Evolutionary conservation across 495 filamentous ascomycete species (phyloP).

Genomic region (Trichodelitschia bisporula): DNA sequence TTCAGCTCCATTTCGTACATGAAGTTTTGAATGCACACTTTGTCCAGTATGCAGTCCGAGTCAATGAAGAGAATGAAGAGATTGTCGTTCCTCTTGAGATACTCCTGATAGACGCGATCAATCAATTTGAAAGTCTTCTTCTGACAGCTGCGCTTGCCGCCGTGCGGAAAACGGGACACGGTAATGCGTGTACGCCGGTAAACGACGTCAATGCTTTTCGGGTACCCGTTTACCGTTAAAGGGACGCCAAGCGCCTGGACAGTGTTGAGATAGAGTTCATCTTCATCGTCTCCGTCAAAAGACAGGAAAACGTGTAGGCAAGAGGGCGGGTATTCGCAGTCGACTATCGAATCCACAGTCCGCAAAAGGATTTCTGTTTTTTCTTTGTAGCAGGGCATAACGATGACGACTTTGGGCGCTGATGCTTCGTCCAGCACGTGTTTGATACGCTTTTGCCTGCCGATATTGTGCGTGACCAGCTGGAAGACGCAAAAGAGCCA

Average conservation of each 20-base stretch:
- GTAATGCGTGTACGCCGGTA: constrained; percentile 71
- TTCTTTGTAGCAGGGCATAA: constrained; percentile 97
- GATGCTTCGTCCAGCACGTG: constrained; percentile 58
- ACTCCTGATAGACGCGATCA: constrained; percentile 77
- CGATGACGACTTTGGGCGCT: constrained; percentile 85
- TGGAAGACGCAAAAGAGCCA: constrained; percentile 89
- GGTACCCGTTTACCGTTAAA: constrained; percentile 49
- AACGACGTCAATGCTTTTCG: constrained; percentile 70
- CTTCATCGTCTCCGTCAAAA: constrained; percentile 74
- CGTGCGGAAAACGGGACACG: constrained; percentile 79
- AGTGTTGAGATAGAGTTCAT: constrained; percentile 73
- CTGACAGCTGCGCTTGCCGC: constrained; percentile 83
- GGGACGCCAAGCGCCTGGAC: constrained; percentile 75
- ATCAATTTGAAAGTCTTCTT: constrained; percentile 89
- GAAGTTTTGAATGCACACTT: constrained; percentile 87
- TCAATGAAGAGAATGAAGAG: constrained; percentile 95
- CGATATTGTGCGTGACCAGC: constrained; percentile 63
- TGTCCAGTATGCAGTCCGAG: constrained; percentile 90
- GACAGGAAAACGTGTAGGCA: constrained; percentile 95
- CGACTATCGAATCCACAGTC: constrained; percentile 77
- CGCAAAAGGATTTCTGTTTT: constrained; percentile 64
- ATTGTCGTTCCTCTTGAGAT: constrained; percentile 71
- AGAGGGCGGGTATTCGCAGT: constrained; percentile 80
- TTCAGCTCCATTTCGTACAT: constrained; percentile 98
- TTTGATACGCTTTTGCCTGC: constrained; percentile 60